A percentile compares a stretch with the other conserved stretches of the same genome.
These are phyloP conservation scores for Zymoseptoria tritici DNA, from an alignment of 2,329 filamentous ascomycete species.

Conservation along the genomic window DNA sequence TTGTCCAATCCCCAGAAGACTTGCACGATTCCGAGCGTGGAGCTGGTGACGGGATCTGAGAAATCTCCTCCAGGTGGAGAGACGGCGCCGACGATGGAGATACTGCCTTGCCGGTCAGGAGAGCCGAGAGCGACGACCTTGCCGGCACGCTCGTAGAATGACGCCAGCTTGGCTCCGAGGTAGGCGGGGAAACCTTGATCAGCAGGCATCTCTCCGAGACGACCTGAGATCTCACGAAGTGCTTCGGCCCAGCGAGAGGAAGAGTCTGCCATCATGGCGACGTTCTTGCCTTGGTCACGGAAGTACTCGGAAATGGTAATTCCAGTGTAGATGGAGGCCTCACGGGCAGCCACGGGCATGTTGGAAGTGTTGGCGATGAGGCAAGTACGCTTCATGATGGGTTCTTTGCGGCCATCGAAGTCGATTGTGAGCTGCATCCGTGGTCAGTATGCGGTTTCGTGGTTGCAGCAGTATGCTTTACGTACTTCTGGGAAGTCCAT, in stretches of 20 bases:
- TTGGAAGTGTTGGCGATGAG: slow-evolving; percentile 99
- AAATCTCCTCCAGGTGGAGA: slow-evolving; percentile 98
- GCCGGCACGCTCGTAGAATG: slow-evolving; percentile 98
- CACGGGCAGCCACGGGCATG: slow-evolving; percentile 97
- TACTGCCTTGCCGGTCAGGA: slow-evolving; percentile 80
- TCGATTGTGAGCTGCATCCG: slow-evolving; percentile 70
- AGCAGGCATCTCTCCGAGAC: slow-evolving; percentile 98
- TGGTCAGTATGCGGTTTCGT: slow-evolving; percentile 15
- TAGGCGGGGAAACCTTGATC: slow-evolving; percentile 99
- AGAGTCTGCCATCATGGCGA: slow-evolving; percentile 99
- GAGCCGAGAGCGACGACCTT: slow-evolving; percentile 79
- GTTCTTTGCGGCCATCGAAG: slow-evolving; percentile 87
- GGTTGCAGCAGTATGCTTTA: neutral
- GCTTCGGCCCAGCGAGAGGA: slow-evolving; percentile 98
- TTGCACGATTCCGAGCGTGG: slow-evolving; percentile 93
- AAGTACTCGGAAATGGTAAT: slow-evolving; percentile 93
- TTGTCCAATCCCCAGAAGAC: slow-evolving; percentile 99
- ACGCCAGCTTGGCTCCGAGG: slow-evolving; percentile 89
- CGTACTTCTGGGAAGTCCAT: slow-evolving; percentile 92
- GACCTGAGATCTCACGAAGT: slow-evolving; percentile 95
- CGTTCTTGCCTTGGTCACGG: slow-evolving; percentile 90
- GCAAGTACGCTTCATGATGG: slow-evolving; percentile 99
- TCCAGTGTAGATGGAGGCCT: slow-evolving; percentile 97
- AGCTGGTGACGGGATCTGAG: slow-evolving; percentile 91
- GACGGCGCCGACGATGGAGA: slow-evolving; percentile 96